Base-by-base conservation (phyloP, 257 asterid species). In the Capsicum pubescens region DNA sequence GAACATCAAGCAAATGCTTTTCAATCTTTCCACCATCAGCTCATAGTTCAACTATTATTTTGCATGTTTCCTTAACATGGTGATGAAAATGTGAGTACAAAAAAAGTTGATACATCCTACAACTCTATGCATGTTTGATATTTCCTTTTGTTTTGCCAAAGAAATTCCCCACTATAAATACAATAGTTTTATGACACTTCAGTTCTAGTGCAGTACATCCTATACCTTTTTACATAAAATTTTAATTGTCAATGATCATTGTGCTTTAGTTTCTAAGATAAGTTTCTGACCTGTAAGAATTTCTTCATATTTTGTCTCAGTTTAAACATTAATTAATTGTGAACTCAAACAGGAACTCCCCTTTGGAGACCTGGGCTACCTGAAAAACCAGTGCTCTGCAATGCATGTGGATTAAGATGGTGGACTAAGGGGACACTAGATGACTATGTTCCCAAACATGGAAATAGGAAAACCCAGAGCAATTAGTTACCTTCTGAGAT, bases 341-440 rank as follows among this genome's bases (percentile, higher is more conserved):
- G 19, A 76, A 76, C 44, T 61, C 50, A 76, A 59, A 6, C 74
- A 88, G 88, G 32, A 19, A 76, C 90, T 21, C 86, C 84, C 26
- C 83, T 84, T 2, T 88, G 90, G 90, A 86, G 87, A 36, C n/a
- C 42, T 12, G 87, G 90, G 4, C 90, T 87, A 16, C 68, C 86
- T 13, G 84, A 79, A 58, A 88, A 88, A n/a, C 90, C 87, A 15
- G 86, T 86, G 16, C 84, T 88, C 6, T 88, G 89, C 85, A 84
- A 88, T 81, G 86, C 87, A 39, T 88, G 90, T 61, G 90, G 85
- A 86, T 48, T 81, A n/a, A 67, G 90, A 68, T 88, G 89, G 89
- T 74, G 74, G 50, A 32, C 63, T 56, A 86, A 52, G 55, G 86
- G 83, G 60, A 76, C 83, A 8, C 86, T 86, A n/a, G 60, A 82